phyloP scores from a whole-genome alignment of 345 rosid genomes.

The Arabis hirsuta region DNA sequence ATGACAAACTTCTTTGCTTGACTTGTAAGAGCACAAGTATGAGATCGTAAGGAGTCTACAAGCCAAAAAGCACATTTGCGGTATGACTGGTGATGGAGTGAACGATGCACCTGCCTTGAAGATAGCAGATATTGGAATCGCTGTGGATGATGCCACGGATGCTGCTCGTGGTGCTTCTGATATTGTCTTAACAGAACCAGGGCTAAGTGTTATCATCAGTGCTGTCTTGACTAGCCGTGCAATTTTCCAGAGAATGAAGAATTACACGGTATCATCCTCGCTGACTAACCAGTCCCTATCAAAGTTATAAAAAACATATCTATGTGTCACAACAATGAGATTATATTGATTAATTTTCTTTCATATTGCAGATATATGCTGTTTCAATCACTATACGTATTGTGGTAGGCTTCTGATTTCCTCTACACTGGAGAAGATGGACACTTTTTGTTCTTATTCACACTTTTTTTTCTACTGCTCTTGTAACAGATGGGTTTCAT shows the following conservation, averaged over 20 bases:
- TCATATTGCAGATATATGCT: slow-evolving; percentile 57
- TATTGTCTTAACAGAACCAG: slow-evolving; percentile 67
- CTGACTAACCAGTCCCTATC: slow-evolving; percentile 1
- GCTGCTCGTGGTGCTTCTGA: slow-evolving; percentile 71
- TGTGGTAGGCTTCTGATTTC: slow-evolving; percentile 48
- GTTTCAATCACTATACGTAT: slow-evolving; percentile 72
- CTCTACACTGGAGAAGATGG: background rate
- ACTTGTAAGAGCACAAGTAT: slow-evolving; percentile 57
- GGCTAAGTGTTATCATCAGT: slow-evolving; percentile 65
- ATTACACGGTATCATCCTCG: slow-evolving; percentile 54
- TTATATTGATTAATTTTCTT: background rate
- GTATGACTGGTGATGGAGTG: slow-evolving; percentile 75
- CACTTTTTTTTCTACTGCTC: no score
- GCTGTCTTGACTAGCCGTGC: slow-evolving; percentile 71
- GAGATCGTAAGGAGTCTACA: slow-evolving; percentile 64
- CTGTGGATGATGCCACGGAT: slow-evolving; percentile 72
- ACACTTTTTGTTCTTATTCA: no score
- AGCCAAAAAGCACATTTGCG: slow-evolving; percentile 56
- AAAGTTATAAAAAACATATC: background rate
- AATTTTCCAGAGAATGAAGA: slow-evolving; percentile 71
- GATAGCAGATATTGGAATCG: slow-evolving; percentile 72
- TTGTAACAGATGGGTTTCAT: slow-evolving; percentile 59
- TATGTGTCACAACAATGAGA: no score
- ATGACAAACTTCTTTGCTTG: background rate
- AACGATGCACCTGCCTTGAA: slow-evolving; percentile 73